Conservation (phyloP, 352 stramenopile genomes). For the Globisporangium okanoganense region DNA sequence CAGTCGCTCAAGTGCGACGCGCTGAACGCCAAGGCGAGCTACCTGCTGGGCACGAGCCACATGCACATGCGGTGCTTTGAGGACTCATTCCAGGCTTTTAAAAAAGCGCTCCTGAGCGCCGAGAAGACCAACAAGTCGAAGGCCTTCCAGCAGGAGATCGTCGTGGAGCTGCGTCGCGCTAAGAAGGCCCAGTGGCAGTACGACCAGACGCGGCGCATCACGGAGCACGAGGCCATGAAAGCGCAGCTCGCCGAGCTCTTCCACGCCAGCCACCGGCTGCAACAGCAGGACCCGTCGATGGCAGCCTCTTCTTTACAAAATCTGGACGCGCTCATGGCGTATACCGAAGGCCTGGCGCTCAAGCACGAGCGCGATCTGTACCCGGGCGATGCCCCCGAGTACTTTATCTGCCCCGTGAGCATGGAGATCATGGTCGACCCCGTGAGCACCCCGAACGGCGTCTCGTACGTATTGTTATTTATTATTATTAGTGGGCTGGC, state of each 20-base stretch:
- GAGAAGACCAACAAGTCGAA: slow-evolving; percentile 56
- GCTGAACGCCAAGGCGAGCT: slow-evolving; percentile 74
- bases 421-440: slow-evolving; percentile 84
- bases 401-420: slow-evolving; percentile 77
- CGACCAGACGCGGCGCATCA: slow-evolving; percentile 29
- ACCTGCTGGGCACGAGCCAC: slow-evolving; percentile 64
- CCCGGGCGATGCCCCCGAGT: slow-evolving; percentile 61
- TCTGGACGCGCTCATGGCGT: slow-evolving; percentile 52
- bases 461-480: slow-evolving; percentile 50
- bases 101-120: slow-evolving; percentile 41
- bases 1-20: slow-evolving; percentile 48
- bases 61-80: slow-evolving; percentile 46
- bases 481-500: not conserved
- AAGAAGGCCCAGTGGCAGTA: slow-evolving; percentile 71
- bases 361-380: slow-evolving; percentile 44
- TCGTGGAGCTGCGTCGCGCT: slow-evolving; percentile 42
- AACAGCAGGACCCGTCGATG: not conserved
- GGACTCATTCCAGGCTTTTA: slow-evolving; percentile 45
- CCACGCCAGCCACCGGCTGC: slow-evolving; percentile 19
- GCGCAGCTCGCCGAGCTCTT: slow-evolving; percentile 39
- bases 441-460: slow-evolving; percentile 71
- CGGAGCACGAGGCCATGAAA: slow-evolving; percentile 41
- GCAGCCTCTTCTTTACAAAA: slow-evolving; percentile 10
- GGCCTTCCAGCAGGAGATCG: slow-evolving; percentile 58
- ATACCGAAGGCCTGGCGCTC: slow-evolving; percentile 52